A percentile compares a stretch with the other conserved stretches of the same genome.
Conservation (phyloP, 2,329 filamentous ascomycete species). For the Sarocladium strictum region DNA sequence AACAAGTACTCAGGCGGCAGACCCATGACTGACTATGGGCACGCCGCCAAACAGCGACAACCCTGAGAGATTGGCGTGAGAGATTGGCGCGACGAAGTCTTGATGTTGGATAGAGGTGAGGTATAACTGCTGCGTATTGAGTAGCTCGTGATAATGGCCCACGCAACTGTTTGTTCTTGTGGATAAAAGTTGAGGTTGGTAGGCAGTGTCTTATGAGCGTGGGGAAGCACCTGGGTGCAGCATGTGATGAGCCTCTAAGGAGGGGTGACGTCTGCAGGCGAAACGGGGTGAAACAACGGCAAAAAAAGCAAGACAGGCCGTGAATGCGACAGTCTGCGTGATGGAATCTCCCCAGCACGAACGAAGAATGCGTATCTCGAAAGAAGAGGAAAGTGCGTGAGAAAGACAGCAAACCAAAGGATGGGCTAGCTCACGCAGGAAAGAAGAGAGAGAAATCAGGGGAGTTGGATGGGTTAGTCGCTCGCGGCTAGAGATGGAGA, state of each 20-base stretch:
- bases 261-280: conserved; percentile 1
- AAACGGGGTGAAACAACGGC: conserved; percentile 5
- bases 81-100: background rate
- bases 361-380: background rate
- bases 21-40: conserved; percentile 23
- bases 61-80: background rate
- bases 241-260: conserved; percentile 13
- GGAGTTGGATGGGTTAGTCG: background rate
- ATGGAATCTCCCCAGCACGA: background rate
- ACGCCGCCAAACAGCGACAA: background rate
- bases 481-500: conserved; percentile 8
- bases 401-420: background rate
- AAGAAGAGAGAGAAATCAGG: background rate
- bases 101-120: too few species aligned
- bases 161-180: too few species aligned
- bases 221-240: conserved; percentile 2
- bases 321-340: background rate
- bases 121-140: too few species aligned
- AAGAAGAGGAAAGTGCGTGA: background rate
- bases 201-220: background rate
- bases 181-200: background rate
- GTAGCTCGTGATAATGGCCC: too few species aligned
- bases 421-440: background rate
- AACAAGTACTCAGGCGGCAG: conserved; percentile 35
- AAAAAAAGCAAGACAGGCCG: background rate